phyloP scores from a whole-genome alignment of 2,329 filamentous ascomycete genomes.

The Leptographium wingfieldii region DNA sequence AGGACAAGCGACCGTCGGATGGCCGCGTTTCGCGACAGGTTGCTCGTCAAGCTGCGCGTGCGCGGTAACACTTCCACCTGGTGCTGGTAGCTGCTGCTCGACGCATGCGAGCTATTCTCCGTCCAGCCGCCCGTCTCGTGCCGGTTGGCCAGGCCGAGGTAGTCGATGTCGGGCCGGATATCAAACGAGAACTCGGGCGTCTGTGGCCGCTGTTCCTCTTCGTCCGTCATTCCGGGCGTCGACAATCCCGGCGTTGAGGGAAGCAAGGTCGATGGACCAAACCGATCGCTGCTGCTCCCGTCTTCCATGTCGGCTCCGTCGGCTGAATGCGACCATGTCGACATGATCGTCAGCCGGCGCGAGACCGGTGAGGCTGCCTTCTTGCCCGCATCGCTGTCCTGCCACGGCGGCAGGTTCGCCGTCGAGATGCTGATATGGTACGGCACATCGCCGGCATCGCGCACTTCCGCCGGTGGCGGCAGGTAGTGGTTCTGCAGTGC shows the following conservation, averaged over 20 bases:
- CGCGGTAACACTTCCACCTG: slow-evolving; percentile 9
- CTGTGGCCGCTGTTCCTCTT: background rate
- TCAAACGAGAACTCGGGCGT: slow-evolving; percentile 16
- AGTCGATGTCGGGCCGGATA: slow-evolving; percentile 44
- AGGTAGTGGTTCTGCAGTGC: slow-evolving; percentile 53
- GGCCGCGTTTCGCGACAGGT: slow-evolving; percentile 17
- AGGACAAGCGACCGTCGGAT: slow-evolving; percentile 23
- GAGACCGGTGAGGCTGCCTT: background rate
- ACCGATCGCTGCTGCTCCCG: background rate
- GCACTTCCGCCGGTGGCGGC: slow-evolving; percentile 44
- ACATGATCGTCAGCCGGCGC: background rate
- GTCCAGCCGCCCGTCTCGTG: slow-evolving; percentile 4
- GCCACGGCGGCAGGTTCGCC: slow-evolving; percentile 33
- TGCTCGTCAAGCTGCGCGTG: slow-evolving; percentile 18
- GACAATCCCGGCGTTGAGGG: background rate
- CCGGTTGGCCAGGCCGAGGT: slow-evolving; percentile 32
- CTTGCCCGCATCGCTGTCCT: slow-evolving; percentile 13
- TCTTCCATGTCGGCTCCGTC: background rate
- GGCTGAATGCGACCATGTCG: background rate
- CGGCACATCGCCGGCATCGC: slow-evolving; percentile 37
- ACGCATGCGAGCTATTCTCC: background rate
- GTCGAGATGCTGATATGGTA: slow-evolving; percentile 43
- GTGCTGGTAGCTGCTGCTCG: background rate
- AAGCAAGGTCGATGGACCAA: no score
- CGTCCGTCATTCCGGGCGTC: background rate